phyloP scores from a whole-genome alignment of 1,284 basidiomycete genomes.

The Papiliotrema terrestris region DNA sequence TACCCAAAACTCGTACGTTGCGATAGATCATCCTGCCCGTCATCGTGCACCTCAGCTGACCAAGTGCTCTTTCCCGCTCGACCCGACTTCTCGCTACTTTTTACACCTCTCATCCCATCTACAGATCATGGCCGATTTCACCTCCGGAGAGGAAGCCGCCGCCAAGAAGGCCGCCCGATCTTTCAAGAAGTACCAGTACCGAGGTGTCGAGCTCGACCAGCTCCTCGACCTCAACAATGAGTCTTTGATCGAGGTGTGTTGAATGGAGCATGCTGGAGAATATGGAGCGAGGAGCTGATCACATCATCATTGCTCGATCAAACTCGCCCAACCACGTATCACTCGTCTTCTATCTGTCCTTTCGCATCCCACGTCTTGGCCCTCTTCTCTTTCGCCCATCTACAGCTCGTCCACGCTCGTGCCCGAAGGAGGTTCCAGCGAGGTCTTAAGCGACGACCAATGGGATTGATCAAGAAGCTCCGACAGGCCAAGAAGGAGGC shows the following conservation, averaged over 20 bases:
- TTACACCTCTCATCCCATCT: background rate
- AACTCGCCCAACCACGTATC: background rate
- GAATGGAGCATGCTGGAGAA: background rate
- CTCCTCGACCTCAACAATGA: slow-evolving; percentile 86
- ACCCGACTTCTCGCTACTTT: background rate
- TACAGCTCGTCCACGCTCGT: slow-evolving; percentile 93
- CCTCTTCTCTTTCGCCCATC: background rate
- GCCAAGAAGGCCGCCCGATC: slow-evolving; percentile 96
- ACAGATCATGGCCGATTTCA: slow-evolving; percentile 60
- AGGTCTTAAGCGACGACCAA: slow-evolving; percentile 95
- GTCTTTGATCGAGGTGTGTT: slow-evolving; percentile 58
- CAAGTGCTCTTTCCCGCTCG: background rate
- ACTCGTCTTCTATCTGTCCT: background rate
- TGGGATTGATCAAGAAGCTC: slow-evolving; percentile 99
- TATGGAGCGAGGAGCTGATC: slow-evolving; percentile 2
- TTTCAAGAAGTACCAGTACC: slow-evolving; percentile 98
- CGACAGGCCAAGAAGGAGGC: slow-evolving; percentile 99
- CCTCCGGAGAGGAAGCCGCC: slow-evolving; percentile 82
- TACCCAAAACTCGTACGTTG: slow-evolving; percentile 5
- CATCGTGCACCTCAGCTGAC: background rate
- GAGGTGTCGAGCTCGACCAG: slow-evolving; percentile 94
- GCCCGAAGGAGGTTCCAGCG: slow-evolving; percentile 98
- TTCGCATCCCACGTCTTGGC: slow-evolving; percentile 2
- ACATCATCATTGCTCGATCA: background rate
- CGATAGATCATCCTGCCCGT: background rate